Evolutionary conservation across 2,329 filamentous ascomycete species (phyloP).

Genomic region (Metarhizium humberi): DNA sequence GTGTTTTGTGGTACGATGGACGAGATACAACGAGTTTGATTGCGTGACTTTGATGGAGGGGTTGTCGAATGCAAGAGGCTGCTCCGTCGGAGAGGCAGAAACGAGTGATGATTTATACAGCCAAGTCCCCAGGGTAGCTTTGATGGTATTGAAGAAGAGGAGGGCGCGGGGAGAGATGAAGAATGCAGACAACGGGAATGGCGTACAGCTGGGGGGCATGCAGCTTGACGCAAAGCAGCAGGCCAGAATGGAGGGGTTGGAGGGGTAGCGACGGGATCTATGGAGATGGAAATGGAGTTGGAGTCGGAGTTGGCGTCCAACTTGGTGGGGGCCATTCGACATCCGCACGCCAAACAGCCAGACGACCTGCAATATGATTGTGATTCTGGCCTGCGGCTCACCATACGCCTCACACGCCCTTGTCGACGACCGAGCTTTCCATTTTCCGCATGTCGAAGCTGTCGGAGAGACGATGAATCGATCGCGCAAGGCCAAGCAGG

Average conservation of each 20-base stretch:
- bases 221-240: not conserved
- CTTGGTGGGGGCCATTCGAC: too few species aligned
- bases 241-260: not conserved
- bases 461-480: too few species aligned
- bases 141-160: not conserved
- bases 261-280: not conserved
- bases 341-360: too few species aligned
- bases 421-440: too few species aligned
- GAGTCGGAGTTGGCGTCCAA: too few species aligned
- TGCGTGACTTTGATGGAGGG: not conserved
- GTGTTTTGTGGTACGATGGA: constrained; percentile 3
- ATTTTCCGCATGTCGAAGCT: too few species aligned
- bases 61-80: not conserved
- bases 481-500: too few species aligned
- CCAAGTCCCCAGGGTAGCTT: not conserved
- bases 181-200: not conserved
- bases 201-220: not conserved
- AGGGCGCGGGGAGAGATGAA: not conserved
- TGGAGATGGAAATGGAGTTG: not conserved
- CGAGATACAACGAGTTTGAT: not conserved
- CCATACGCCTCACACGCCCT: too few species aligned
- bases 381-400: too few species aligned
- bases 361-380: too few species aligned
- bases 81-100: not conserved
- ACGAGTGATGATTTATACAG: not conserved